Evolutionary conservation across 345 rosid species (phyloP).

Genomic region (Eucalyptus regnans): DNA sequence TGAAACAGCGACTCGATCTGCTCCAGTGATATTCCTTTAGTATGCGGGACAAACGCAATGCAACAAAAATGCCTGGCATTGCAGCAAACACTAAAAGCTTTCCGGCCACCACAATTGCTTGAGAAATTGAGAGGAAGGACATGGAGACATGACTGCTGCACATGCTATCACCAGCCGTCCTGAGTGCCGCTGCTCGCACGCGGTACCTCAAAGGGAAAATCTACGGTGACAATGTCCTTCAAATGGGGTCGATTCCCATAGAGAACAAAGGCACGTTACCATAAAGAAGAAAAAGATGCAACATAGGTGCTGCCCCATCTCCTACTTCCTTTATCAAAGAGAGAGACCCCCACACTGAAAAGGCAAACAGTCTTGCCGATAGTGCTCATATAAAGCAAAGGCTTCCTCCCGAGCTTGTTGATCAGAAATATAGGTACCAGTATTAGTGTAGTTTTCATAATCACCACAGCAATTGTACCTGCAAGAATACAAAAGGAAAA

Average conservation of each 20-base stretch:
- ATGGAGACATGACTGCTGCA: constrained; percentile 42
- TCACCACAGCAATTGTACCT: neutral
- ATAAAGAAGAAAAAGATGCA: constrained; percentile 25
- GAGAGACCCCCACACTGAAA: constrained; percentile 20
- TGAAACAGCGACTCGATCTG: constrained; percentile 34
- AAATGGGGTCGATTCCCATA: constrained; percentile 42
- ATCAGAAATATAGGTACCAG: neutral
- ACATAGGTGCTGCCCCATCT: constrained; percentile 3
- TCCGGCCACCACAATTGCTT: constrained; percentile 35
- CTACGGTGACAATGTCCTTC: constrained; percentile 49
- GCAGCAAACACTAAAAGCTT: constrained; percentile 34
- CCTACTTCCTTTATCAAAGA: constrained; percentile 12
- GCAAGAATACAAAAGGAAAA: neutral
- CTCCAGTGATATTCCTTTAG: constrained; percentile 52
- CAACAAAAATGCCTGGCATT: constrained; percentile 27
- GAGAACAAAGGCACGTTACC: constrained; percentile 54
- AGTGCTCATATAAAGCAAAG: constrained; percentile 6
- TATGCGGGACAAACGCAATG: constrained; percentile 28
- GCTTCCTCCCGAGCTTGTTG: constrained; percentile 52
- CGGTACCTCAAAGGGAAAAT: constrained; percentile 45
- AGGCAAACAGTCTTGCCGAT: constrained; percentile 49
- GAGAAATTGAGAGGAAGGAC: constrained; percentile 49
- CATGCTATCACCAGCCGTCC: constrained; percentile 40
- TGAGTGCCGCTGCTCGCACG: constrained; percentile 41
- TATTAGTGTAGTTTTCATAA: neutral